A percentile compares a stretch with the other conserved stretches of the same genome.
phyloP scores from a whole-genome alignment of 768 basidiomycete species.

The Mycena sanguinolenta region DNA sequence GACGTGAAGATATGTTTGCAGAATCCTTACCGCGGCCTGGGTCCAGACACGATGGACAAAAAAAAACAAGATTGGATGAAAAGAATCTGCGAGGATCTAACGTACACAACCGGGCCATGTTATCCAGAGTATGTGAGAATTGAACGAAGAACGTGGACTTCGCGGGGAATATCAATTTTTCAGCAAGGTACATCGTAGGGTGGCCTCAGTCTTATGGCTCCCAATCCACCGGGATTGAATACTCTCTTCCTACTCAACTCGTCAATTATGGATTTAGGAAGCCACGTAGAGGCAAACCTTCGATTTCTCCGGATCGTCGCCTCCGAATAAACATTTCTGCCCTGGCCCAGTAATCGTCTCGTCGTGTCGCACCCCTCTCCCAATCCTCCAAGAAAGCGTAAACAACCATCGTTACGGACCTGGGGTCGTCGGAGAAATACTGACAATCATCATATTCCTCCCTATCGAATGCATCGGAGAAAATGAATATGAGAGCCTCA shows the following conservation, averaged over 20 bases:
- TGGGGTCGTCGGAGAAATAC: background rate
- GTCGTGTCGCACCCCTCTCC: background rate
- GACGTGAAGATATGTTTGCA: no score
- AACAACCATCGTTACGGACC: background rate
- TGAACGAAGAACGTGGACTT: no score
- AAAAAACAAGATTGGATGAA: no score
- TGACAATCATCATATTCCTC: background rate
- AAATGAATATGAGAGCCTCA: background rate
- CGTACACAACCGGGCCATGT: no score
- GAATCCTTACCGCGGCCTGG: no score
- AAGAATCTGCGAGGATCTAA: no score
- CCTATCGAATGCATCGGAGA: background rate
- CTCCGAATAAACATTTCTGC: conserved; percentile 1
- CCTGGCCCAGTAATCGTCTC: conserved; percentile 2
- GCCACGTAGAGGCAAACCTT: background rate
- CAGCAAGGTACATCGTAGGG: no score
- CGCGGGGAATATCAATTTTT: no score
- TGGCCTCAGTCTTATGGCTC: background rate
- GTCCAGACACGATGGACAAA: no score
- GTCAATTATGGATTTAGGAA: background rate
- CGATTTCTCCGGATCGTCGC: conserved; percentile 3
- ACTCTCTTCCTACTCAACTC: background rate
- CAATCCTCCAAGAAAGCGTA: conserved; percentile 2
- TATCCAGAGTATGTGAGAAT: no score
- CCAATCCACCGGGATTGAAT: background rate